These are phyloP conservation scores for Penicillium janthinellum DNA, from an alignment of 2,329 filamentous ascomycete genomes.

Conservation along the genomic window DNA sequence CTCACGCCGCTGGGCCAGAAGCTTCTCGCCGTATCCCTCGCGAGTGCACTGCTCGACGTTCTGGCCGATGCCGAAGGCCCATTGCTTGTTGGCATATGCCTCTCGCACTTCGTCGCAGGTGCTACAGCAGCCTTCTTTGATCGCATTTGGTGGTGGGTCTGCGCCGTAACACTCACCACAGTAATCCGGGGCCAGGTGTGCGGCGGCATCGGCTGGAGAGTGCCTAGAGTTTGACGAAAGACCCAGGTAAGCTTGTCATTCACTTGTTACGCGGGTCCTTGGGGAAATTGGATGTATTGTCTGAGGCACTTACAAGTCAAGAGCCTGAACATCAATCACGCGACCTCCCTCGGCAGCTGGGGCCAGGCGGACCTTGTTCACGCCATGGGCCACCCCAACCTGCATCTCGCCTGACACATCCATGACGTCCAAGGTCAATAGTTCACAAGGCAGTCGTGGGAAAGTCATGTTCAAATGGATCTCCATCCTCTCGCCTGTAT, in stretches of 20 bases:
- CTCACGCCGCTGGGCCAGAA: conserved; percentile 85
- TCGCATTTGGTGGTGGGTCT: conserved; percentile 66
- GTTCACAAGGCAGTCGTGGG: conserved; percentile 88
- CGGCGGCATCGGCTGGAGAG: conserved; percentile 65
- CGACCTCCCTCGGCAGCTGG: conserved; percentile 72
- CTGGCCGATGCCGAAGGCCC: conserved; percentile 92
- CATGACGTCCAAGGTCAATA: conserved; percentile 97
- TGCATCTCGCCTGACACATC: conserved; percentile 97
- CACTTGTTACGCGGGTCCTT: not conserved
- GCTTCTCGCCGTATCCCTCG: conserved; percentile 87
- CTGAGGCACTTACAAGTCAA: conserved; percentile 62
- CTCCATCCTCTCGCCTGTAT: conserved; percentile 90
- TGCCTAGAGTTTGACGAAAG: conserved; percentile 54
- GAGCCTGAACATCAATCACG: conserved; percentile 69
- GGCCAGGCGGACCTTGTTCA: conserved; percentile 84
- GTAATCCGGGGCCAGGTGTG: conserved; percentile 86
- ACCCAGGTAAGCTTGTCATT: conserved; percentile 7
- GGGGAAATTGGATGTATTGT: not conserved
- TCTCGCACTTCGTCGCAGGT: conserved; percentile 96
- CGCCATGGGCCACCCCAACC: conserved; percentile 87
- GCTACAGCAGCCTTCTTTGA: conserved; percentile 90
- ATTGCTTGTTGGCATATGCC: conserved; percentile 83
- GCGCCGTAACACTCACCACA: conserved; percentile 94
- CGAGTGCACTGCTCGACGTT: conserved; percentile 92
- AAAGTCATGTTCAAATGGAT: conserved; percentile 98